These are phyloP conservation scores for Colletotrichum sp. DNA, from an alignment of 2,329 filamentous ascomycete genomes.

Conservation along the genomic window DNA sequence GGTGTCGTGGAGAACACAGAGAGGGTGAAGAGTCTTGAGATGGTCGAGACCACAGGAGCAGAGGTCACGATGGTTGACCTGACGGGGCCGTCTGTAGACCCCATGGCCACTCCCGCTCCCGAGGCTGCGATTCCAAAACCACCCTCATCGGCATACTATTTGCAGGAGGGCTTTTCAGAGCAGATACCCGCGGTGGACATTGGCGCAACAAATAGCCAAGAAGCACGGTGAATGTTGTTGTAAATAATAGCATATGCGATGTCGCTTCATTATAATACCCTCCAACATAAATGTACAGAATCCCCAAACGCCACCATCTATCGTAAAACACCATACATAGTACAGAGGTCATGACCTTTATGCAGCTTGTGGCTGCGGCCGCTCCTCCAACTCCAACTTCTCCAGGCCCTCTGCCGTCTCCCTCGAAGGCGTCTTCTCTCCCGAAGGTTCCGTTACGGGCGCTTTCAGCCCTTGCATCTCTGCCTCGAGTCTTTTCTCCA, in stretches of 20 bases:
- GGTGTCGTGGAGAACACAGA: not conserved
- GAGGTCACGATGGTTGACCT: not conserved
- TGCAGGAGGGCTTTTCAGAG: slow-evolving; percentile 17
- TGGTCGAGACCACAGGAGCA: not conserved
- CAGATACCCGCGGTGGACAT: not conserved
- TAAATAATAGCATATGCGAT: not conserved
- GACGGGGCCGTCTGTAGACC: not conserved
- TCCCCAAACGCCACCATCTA: not conserved
- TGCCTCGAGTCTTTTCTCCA: slow-evolving; percentile 52
- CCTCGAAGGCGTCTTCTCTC: slow-evolving; percentile 26
- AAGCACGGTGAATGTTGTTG: not conserved
- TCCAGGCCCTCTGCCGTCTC: slow-evolving; percentile 37
- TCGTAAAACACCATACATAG: not conserved
- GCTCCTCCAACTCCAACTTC: slow-evolving; percentile 41
- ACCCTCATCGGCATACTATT: not conserved
- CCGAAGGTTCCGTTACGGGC: slow-evolving; percentile 5
- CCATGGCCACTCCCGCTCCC: not conserved
- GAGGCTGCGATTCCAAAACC: not conserved
- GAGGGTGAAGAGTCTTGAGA: not conserved
- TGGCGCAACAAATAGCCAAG: not conserved
- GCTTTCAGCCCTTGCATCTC: slow-evolving; percentile 13
- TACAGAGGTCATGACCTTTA: slow-evolving; percentile 1
- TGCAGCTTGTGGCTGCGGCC: slow-evolving; percentile 21
- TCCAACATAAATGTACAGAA: not conserved
- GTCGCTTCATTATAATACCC: slow-evolving; percentile 10